Evolutionary conservation across 2,329 filamentous ascomycete species (phyloP), one percentile per base, ranked within the genome.

Genomic region (Trichophyton benhamiae): DNA sequence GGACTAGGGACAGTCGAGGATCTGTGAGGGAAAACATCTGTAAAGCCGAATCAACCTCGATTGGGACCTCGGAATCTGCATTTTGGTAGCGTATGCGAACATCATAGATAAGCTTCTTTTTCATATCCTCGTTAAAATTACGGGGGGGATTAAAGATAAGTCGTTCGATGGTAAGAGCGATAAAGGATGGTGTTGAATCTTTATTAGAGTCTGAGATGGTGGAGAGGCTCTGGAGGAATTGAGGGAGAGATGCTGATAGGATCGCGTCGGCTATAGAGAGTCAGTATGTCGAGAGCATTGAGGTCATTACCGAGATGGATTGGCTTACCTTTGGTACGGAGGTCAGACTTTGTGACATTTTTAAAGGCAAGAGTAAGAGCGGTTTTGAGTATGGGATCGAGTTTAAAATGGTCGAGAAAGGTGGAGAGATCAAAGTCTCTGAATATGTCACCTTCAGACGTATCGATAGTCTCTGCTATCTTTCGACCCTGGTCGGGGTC

Each of bases 381-480:
- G 46, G 89, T 89, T 79, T 95, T 95, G 69, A 91, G 85, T 55
- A 96, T 75, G 8, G 90, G 85, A 76, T 96, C 91, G 60, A 96
- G 81, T 72, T 91, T 91, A 79, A 99, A 99, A 74, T 97, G 91
- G 65, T 95, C 88, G 80, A 97, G 86, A 72, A 99, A 97, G 1
- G 88, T 89, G 1, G 89, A 88, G n/a, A 99, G 82, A 72, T 99
- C 92, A 69, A 99, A 96, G 72, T 97, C 92, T 62, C 91, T 87
- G 73, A 96, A 96, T 63, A 96, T 84, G 68, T 99, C 92, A 68
- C 94, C 91, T 67, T 94, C 92, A 20, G 86, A 89, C 1, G 86
- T 87, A 74, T 96, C 91, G 71, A 99, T 87, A 20, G 91, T 88
- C 73, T 97, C 91, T 63, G 92, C 91, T 71, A 99, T 95, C 76